Evolutionary conservation across 306 rosid species (phyloP).

Genomic region (Inga laurina): DNA sequence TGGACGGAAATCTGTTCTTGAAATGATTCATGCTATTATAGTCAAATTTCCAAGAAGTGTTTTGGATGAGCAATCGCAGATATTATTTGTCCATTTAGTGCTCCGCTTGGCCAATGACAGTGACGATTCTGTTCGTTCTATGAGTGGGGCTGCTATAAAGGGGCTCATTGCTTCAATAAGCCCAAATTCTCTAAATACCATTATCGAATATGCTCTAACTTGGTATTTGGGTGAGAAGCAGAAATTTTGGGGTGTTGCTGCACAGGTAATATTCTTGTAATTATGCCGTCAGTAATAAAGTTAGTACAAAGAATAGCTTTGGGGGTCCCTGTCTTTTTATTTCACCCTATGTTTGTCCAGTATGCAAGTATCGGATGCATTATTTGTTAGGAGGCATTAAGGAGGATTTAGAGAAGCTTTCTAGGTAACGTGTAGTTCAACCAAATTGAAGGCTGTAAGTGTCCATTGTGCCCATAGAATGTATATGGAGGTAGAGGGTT

Average conservation of each 20-base stretch:
- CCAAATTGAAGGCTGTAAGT: neutral
- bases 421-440: neutral
- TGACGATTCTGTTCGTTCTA: constrained; percentile 73
- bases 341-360: neutral
- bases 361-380: neutral
- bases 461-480: neutral
- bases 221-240: constrained; percentile 81
- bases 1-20: constrained; percentile 88
- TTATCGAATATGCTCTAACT: constrained; percentile 65
- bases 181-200: constrained; percentile 51
- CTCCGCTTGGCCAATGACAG: constrained; percentile 81
- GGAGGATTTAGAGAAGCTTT: neutral
- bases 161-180: constrained; percentile 58
- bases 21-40: constrained; percentile 81
- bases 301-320: neutral
- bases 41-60: constrained; percentile 68
- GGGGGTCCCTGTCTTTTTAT: neutral
- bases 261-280: constrained; percentile 66
- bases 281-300: neutral
- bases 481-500: neutral
- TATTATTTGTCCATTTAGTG: constrained; percentile 79
- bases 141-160: constrained; percentile 83
- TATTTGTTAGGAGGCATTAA: neutral
- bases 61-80: constrained; percentile 80
- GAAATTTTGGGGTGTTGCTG: constrained; percentile 77